Evolutionary conservation across 345 rosid genomes (phyloP), one percentile per base, ranked within the genome.

Genomic region (Clausena lansium): DNA sequence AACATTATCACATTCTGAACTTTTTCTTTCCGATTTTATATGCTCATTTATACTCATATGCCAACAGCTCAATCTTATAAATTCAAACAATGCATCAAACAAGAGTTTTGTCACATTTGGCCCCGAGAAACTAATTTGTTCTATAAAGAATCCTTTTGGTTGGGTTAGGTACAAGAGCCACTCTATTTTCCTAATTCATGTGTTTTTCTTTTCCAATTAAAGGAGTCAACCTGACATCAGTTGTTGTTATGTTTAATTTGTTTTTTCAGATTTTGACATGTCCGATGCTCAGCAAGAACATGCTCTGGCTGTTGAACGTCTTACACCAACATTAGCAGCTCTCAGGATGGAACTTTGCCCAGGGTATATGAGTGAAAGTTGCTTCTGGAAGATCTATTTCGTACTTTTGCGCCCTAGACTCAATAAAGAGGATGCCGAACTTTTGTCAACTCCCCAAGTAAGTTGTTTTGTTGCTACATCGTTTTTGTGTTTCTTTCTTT

Each of bases 351-450:
- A 94, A 63, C 91, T 96, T 77, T 96, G 99, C 80, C 98, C 98
- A 0, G 92, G 92, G 77, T 90, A 89, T 86, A 92, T 94, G 98
- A 92, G 86, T 76, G 97, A 90, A 55, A 87, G 82, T 81, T 87
- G 94, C 91, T 94, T 97, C 84, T 97, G 99, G 98, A 97, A 92
- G 88, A 91, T 97, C 54, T 97, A 94, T 81, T 96, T 93, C 79
- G 92, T 94, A 25, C 98, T 96, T 85, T 77, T 94, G 80, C 95
- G 84, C 78, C 97, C 99, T 19, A 86, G 94, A 81, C 93, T 94
- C 62, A 84, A 70, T 81, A 91, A 93, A 81, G 87, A 87, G 55
- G 97, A 92, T 77, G 94, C 99, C 2, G 84, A 82, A 59, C 87
- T 94, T 78, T 78, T 96, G 72, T 91, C 95, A 30, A 92, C 98